Evolutionary conservation across 345 rosid species (phyloP).

Genomic region (Cochlearia excelsa): DNA sequence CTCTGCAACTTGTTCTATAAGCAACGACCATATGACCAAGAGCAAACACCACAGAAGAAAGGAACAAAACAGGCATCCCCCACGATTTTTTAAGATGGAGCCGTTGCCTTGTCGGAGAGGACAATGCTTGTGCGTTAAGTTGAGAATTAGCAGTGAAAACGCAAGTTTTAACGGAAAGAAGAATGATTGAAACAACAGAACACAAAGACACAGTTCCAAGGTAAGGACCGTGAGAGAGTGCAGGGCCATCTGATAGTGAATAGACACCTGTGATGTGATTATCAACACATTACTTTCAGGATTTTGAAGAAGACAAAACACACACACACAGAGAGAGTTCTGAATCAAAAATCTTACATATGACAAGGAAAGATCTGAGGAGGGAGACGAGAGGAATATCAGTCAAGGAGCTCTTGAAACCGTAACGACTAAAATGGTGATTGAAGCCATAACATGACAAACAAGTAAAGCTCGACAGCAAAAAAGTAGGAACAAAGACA

Average conservation of each 20-base stretch:
- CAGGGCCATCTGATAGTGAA: constrained; percentile 65
- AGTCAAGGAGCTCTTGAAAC: constrained; percentile 71
- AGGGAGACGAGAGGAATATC: constrained; percentile 86
- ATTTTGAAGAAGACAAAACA: too few relatives aligned
- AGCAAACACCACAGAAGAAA: constrained; percentile 72
- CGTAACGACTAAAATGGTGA: constrained; percentile 57
- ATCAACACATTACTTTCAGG: too few relatives aligned
- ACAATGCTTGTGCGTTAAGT: constrained; percentile 1
- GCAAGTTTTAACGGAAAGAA: constrained; percentile 70
- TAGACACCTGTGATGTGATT: constrained; percentile 60
- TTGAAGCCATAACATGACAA: constrained; percentile 61
- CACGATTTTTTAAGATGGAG: constrained; percentile 67
- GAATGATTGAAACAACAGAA: constrained; percentile 61
- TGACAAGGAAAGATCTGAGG: constrained; percentile 73
- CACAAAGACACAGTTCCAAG: constrained; percentile 70
- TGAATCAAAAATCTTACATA: constrained; percentile 42
- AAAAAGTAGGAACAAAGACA: constrained; percentile 56
- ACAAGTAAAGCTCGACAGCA: constrained; percentile 78
- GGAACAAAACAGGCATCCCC: constrained; percentile 88
- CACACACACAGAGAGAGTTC: too few relatives aligned
- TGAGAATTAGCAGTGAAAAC: constrained; percentile 66
- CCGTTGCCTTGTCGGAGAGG: constrained; percentile 12
- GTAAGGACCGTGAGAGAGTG: constrained; percentile 75
- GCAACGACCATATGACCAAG: constrained; percentile 82
- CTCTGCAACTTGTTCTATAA: constrained; percentile 74